Evolutionary conservation across 441 rosid genomes (phyloP).

Genomic region (Macaranga tanarius): DNA sequence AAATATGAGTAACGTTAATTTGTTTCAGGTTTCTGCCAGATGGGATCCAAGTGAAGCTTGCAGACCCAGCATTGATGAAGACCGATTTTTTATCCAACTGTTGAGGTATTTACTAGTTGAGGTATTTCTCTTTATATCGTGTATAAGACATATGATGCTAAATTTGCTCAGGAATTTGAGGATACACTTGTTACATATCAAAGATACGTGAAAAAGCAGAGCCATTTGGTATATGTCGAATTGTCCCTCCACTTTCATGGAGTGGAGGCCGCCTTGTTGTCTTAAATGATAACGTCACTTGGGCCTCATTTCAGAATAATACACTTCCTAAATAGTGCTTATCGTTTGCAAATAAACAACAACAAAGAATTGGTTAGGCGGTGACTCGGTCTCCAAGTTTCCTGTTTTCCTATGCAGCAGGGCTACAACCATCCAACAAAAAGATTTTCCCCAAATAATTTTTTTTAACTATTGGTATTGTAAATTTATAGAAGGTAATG

Average conservation of each 20-base stretch:
- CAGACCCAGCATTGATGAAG: slow-evolving; percentile 74
- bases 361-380: too few species aligned
- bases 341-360: too few species aligned
- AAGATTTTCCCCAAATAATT: too few species aligned
- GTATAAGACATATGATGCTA: slow-evolving; percentile 19
- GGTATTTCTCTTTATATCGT: slow-evolving; percentile 12
- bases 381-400: too few species aligned
- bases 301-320: too few species aligned
- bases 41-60: slow-evolving; percentile 81
- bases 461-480: too few species aligned
- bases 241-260: slow-evolving; percentile 85
- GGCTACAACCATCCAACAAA: too few species aligned
- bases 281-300: too few species aligned
- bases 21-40: slow-evolving; percentile 62
- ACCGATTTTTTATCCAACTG: slow-evolving; percentile 82
- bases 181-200: slow-evolving; percentile 83
- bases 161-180: slow-evolving; percentile 68
- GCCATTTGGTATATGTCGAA: slow-evolving; percentile 85
- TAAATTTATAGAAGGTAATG: too few species aligned
- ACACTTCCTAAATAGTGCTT: too few species aligned
- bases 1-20: slow-evolving; percentile 13
- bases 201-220: slow-evolving; percentile 77
- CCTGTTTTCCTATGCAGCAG: too few species aligned
- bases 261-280: slow-evolving; percentile 79
- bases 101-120: slow-evolving; percentile 53